Conservation (phyloP, 495 filamentous ascomycete genomes). For the Pseudevernia furfuracea region DNA sequence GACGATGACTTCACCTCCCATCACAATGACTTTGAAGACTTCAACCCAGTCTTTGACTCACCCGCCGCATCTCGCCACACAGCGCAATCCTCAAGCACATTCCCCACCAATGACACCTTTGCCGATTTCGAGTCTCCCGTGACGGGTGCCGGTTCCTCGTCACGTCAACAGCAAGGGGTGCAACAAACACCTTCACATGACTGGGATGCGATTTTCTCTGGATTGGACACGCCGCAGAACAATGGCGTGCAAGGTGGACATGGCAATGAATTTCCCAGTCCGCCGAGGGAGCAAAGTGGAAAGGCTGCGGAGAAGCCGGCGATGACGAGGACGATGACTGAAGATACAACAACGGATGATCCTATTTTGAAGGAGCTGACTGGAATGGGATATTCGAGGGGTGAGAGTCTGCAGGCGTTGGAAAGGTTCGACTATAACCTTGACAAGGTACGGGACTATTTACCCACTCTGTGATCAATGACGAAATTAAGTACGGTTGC, state of each 20-base stretch:
- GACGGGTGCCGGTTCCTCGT: slow-evolving; percentile 27
- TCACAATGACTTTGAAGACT: slow-evolving; percentile 45
- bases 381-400: slow-evolving; percentile 79
- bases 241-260: slow-evolving; percentile 17
- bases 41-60: slow-evolving; percentile 56
- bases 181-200: slow-evolving; percentile 50
- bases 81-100: slow-evolving; percentile 30
- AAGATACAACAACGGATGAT: slow-evolving; percentile 76
- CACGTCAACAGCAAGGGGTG: slow-evolving; percentile 26
- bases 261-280: slow-evolving; percentile 1
- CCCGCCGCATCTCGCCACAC: slow-evolving; percentile 33
- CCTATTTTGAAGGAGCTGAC: slow-evolving; percentile 85
- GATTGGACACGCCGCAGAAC: slow-evolving; percentile 49
- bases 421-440: slow-evolving; percentile 95
- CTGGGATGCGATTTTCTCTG: slow-evolving; percentile 92
- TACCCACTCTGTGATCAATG: not conserved
- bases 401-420: slow-evolving; percentile 70
- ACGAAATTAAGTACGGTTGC: not conserved
- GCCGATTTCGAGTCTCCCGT: slow-evolving; percentile 42
- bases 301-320: slow-evolving; percentile 33
- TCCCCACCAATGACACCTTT: slow-evolving; percentile 34
- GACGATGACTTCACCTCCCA: slow-evolving; percentile 49
- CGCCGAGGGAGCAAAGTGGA: slow-evolving; percentile 16
- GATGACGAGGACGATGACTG: slow-evolving; percentile 61
- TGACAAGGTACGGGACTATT: slow-evolving; percentile 65